Conservation (phyloP, 805 yeast species). For the Lipomyces sp. region DNA sequence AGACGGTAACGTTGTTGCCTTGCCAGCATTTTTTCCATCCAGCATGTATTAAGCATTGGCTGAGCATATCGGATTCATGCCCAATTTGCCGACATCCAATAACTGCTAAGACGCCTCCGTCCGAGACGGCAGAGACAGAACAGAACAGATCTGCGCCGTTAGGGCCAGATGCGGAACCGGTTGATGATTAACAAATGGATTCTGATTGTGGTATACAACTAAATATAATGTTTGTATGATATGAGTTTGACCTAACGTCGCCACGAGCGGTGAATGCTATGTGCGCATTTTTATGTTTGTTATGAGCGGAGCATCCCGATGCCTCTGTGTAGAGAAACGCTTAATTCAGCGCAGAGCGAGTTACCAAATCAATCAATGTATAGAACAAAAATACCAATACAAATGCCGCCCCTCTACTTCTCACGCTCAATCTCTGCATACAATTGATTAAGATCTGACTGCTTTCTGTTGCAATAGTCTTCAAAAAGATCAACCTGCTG, state of each 20-base stretch:
- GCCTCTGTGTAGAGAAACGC: neutral
- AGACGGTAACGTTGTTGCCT: constrained; percentile 30
- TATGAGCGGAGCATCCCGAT: neutral
- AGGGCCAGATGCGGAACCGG: constrained; percentile 1
- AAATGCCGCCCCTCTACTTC: constrained; percentile 7
- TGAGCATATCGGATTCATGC: constrained; percentile 36
- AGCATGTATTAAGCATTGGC: constrained; percentile 39
- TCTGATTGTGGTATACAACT: neutral
- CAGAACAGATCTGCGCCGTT: neutral
- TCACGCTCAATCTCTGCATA: constrained; percentile 41
- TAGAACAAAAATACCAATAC: neutral
- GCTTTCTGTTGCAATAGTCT: constrained; percentile 66
- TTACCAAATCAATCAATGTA: neutral
- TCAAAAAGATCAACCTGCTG: constrained; percentile 76
- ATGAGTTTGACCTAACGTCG: neutral
- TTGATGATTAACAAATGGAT: neutral
- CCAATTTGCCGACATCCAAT: constrained; percentile 34
- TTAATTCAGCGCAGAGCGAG: neutral
- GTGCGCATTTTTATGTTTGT: neutral
- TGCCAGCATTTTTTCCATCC: constrained; percentile 38
- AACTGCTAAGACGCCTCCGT: neutral
- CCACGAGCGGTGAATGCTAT: neutral
- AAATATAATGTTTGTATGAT: neutral
- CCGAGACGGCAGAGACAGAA: neutral
- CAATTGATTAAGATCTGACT: constrained; percentile 60